These are phyloP conservation scores for Fusarium circinatum DNA, from an alignment of 2,329 filamentous ascomycete genomes.

Conservation along the genomic window DNA sequence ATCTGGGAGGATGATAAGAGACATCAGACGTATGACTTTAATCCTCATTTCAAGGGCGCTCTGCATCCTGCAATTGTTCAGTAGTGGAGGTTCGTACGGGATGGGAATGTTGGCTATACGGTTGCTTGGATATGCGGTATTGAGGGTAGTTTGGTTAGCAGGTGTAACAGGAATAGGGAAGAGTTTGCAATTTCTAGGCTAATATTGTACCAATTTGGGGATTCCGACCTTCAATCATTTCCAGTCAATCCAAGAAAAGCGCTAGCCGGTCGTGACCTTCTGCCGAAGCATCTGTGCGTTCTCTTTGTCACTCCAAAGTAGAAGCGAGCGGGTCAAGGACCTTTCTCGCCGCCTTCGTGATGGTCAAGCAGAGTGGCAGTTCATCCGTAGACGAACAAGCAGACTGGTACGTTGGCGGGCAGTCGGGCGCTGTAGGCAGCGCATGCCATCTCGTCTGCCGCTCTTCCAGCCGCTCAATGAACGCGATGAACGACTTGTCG, in stretches of 20 bases:
- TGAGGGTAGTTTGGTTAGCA: not conserved
- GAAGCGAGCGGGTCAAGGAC: not conserved
- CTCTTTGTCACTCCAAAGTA: not conserved
- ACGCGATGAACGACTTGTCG: not conserved
- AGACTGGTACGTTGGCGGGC: not conserved
- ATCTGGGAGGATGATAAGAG: constrained; percentile 17
- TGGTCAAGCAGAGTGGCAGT: not conserved
- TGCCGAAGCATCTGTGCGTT: not conserved
- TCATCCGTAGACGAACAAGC: not conserved
- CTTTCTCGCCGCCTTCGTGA: not conserved
- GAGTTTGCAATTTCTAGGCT: not conserved
- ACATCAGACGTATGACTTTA: constrained; percentile 35
- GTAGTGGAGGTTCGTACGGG: not conserved
- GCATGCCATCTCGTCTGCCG: constrained; percentile 3
- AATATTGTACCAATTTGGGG: not conserved
- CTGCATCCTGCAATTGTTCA: not conserved
- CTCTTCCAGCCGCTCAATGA: constrained; percentile 2
- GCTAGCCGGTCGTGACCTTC: not conserved
- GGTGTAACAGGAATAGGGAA: not conserved
- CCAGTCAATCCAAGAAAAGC: not conserved
- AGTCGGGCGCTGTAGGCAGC: not conserved
- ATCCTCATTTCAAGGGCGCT: constrained; percentile 15
- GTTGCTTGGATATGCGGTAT: not conserved
- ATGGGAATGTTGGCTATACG: too few relatives aligned
- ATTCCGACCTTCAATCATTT: not conserved